A percentile compares a stretch with the other conserved stretches of the same genome.
Conservation (phyloP, 2,329 filamentous ascomycete species). For the Cercospora sp. region DNA sequence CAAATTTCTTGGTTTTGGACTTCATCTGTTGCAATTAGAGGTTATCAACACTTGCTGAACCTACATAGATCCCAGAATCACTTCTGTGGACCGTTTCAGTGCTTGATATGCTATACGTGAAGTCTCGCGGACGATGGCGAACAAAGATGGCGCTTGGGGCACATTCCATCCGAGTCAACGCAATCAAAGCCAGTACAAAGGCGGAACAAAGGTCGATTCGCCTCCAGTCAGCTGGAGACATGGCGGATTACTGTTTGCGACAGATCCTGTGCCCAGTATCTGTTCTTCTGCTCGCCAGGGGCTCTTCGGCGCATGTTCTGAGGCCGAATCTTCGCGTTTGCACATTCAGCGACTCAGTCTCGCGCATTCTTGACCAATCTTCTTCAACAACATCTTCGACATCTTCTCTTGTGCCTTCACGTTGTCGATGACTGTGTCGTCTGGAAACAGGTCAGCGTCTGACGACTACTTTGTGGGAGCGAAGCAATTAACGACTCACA, state of each 20-base stretch:
- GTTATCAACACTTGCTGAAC: not conserved
- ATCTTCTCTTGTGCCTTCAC: not conserved
- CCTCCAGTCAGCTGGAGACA: not conserved
- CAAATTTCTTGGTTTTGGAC: not conserved
- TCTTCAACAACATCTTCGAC: constrained; percentile 5
- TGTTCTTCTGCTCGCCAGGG: not conserved
- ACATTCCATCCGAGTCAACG: constrained; percentile 14
- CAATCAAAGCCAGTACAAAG: constrained; percentile 16
- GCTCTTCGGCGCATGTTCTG: not conserved
- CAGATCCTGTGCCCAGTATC: not conserved
- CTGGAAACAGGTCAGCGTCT: constrained; percentile 3
- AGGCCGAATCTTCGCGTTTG: constrained; percentile 5
- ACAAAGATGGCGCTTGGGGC: not conserved
- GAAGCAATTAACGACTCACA: constrained; percentile 21
- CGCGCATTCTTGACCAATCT: not conserved
- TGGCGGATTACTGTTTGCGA: not conserved
- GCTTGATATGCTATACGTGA: not conserved
- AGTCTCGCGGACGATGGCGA: not conserved
- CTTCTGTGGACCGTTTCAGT: not conserved
- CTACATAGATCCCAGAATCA: not conserved
- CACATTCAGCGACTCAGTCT: not conserved
- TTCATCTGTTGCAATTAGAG: not conserved
- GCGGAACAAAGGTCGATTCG: constrained; percentile 13
- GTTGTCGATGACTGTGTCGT: not conserved
- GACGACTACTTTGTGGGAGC: not conserved